These are phyloP conservation scores for Colletotrichum kahawae DNA, from an alignment of 2,329 filamentous ascomycete genomes.

Conservation along the genomic window DNA sequence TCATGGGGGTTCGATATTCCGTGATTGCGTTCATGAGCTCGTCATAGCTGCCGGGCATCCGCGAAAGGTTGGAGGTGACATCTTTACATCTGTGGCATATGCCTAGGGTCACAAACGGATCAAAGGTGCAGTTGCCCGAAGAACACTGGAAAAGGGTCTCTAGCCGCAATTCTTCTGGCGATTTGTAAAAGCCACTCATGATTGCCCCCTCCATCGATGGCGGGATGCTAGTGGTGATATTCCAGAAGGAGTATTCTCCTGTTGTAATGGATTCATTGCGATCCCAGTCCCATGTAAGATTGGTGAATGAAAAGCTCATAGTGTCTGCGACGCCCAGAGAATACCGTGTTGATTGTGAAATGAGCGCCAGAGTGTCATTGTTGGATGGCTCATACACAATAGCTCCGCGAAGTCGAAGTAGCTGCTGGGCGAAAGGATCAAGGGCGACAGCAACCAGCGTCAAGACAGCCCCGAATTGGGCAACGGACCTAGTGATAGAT, in stretches of 20 bases:
- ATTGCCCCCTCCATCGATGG: conserved; percentile 10
- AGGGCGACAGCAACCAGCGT: not conserved
- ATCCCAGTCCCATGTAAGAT: no score
- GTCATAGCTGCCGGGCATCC: not conserved
- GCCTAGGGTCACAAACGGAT: conserved; percentile 20
- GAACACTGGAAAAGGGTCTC: conserved; percentile 17
- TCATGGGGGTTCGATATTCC: no score
- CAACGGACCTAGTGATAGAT: not conserved
- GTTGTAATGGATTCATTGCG: no score
- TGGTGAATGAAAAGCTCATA: no score
- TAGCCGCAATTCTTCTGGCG: not conserved
- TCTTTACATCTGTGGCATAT: conserved; percentile 25
- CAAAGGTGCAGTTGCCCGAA: conserved; percentile 23
- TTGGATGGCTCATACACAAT: not conserved
- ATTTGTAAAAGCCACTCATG: not conserved
- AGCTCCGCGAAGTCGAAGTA: not conserved
- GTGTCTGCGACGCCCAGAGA: not conserved
- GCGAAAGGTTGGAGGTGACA: conserved; percentile 17
- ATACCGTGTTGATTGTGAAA: not conserved
- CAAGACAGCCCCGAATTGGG: not conserved
- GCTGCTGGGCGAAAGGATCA: conserved; percentile 2
- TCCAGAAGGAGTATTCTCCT: not conserved
- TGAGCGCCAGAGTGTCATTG: not conserved
- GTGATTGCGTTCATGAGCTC: not conserved
- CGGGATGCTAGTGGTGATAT: not conserved